A percentile compares a stretch with the other conserved stretches of the same genome.
phyloP scores from a whole-genome alignment of 805 yeast species.

The Blastobotrys robertii region DNA sequence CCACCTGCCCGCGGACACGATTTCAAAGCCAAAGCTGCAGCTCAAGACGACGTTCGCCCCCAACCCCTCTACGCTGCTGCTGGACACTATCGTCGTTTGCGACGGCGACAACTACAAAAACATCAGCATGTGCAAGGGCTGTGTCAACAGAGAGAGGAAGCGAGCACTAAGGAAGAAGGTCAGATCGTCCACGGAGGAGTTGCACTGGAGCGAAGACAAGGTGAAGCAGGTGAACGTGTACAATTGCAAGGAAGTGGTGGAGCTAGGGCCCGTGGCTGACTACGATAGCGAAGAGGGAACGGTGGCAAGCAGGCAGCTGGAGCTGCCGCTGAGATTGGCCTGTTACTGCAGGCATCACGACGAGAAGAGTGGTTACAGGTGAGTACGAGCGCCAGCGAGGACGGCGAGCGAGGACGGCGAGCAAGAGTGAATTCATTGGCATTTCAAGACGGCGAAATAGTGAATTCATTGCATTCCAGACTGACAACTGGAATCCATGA shows the following conservation, averaged over 20 bases:
- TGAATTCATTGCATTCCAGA: background rate
- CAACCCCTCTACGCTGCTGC: slow-evolving; percentile 24
- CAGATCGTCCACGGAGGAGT: slow-evolving; percentile 61
- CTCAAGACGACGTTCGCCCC: slow-evolving; percentile 31
- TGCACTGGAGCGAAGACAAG: slow-evolving; percentile 67
- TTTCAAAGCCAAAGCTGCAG: slow-evolving; percentile 78
- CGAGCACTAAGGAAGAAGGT: slow-evolving; percentile 88
- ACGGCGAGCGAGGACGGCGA: background rate
- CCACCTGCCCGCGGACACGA: slow-evolving; percentile 78
- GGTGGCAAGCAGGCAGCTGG: slow-evolving; percentile 30
- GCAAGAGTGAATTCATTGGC: no score
- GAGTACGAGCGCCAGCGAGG: background rate
- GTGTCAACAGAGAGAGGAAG: slow-evolving; percentile 87
- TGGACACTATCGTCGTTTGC: slow-evolving; percentile 76
- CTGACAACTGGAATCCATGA: background rate
- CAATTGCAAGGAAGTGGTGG: slow-evolving; percentile 81
- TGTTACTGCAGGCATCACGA: slow-evolving; percentile 96
- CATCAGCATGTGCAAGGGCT: slow-evolving; percentile 79
- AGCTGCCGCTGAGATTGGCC: slow-evolving; percentile 65
- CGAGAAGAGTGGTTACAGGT: slow-evolving; percentile 73
- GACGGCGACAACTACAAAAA: slow-evolving; percentile 32
- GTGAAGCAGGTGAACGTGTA: slow-evolving; percentile 79
- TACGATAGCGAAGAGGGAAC: slow-evolving; percentile 20
- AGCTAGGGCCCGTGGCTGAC: slow-evolving; percentile 33
- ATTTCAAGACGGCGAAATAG: background rate